These are phyloP conservation scores for Dactylonectria estremocensis DNA, from an alignment of 2,329 filamentous ascomycete genomes.

Conservation along the genomic window DNA sequence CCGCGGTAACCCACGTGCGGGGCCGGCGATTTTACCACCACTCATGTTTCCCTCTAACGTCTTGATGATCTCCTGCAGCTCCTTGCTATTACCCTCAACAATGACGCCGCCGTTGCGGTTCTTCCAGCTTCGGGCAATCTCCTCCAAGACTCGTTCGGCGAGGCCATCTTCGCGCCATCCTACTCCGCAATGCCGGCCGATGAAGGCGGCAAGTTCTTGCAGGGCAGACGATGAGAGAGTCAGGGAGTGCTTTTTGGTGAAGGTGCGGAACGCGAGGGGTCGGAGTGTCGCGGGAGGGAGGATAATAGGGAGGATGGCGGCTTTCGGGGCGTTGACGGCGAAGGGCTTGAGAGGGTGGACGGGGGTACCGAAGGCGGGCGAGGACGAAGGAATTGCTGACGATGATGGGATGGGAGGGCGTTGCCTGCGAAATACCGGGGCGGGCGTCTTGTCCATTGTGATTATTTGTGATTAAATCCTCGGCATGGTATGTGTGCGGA, in stretches of 20 bases:
- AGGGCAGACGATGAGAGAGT: slow-evolving; percentile 91
- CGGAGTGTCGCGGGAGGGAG: slow-evolving; percentile 89
- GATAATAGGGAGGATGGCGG: slow-evolving; percentile 87
- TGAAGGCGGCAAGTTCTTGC: slow-evolving; percentile 87
- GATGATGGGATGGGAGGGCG: slow-evolving; percentile 55
- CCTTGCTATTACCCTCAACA: slow-evolving; percentile 84
- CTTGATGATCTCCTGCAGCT: slow-evolving; percentile 87
- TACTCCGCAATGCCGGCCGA: slow-evolving; percentile 93
- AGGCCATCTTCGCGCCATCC: slow-evolving; percentile 97
- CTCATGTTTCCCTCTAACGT: slow-evolving; percentile 90
- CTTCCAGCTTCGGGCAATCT: slow-evolving; percentile 94
- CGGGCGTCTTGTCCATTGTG: slow-evolving; percentile 58
- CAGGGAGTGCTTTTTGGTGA: slow-evolving; percentile 97
- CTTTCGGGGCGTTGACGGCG: slow-evolving; percentile 66
- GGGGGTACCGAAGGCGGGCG: slow-evolving; percentile 91
- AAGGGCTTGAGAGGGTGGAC: slow-evolving; percentile 82
- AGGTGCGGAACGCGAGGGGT: slow-evolving; percentile 92
- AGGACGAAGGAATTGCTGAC: slow-evolving; percentile 86
- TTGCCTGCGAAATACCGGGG: slow-evolving; percentile 56
- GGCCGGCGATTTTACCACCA: slow-evolving; percentile 79
- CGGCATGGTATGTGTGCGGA: slow-evolving; percentile 35
- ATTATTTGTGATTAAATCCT: slow-evolving; percentile 22
- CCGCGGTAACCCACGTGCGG: slow-evolving; percentile 65
- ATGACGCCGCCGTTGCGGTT: slow-evolving; percentile 90
- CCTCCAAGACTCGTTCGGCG: slow-evolving; percentile 92